phyloP scores from a whole-genome alignment of 1,139 yeast species.

The Protomyces pachydermus region DNA sequence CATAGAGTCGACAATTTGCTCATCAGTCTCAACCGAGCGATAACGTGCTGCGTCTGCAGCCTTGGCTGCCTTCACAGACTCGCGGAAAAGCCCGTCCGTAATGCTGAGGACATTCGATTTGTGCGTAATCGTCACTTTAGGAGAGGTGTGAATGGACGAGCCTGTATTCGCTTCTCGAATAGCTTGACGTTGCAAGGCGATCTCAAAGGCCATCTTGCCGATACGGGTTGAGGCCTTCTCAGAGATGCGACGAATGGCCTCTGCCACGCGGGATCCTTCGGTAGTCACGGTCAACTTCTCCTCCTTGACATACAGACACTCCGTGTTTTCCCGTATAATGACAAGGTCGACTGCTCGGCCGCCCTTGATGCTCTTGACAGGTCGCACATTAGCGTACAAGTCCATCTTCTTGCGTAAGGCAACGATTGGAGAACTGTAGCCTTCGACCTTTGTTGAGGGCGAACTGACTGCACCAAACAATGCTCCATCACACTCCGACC shows the following conservation, averaged over 20 bases:
- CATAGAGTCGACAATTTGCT: constrained; percentile 98
- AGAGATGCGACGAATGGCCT: constrained; percentile 92
- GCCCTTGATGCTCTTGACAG: constrained; percentile 87
- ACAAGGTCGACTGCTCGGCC: constrained; percentile 92
- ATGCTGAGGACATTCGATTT: constrained; percentile 90
- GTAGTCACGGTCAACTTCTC: constrained; percentile 67
- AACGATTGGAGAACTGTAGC: constrained; percentile 96
- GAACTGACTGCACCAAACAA: constrained; percentile 90
- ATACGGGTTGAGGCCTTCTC: constrained; percentile 81
- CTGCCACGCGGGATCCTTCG: constrained; percentile 82
- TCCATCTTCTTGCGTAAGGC: constrained; percentile 94
- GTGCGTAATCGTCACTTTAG: constrained; percentile 88
- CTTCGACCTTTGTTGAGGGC: constrained; percentile 88
- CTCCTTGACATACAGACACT: constrained; percentile 85
- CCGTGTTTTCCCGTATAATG: constrained; percentile 96
- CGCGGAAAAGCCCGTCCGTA: constrained; percentile 94
- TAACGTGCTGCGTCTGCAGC: constrained; percentile 48
- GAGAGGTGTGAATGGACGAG: constrained; percentile 43
- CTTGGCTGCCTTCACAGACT: constrained; percentile 73
- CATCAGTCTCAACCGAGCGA: constrained; percentile 62
- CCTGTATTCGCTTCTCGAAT: constrained; percentile 59
- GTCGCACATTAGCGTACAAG: constrained; percentile 92
- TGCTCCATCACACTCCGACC: constrained; percentile 89
- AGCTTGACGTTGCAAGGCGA: constrained; percentile 84
- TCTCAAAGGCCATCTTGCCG: constrained; percentile 85